These are phyloP conservation scores for Aristolochia californica DNA, from an alignment of 164 flowering plant species.

Conservation along the genomic window DNA sequence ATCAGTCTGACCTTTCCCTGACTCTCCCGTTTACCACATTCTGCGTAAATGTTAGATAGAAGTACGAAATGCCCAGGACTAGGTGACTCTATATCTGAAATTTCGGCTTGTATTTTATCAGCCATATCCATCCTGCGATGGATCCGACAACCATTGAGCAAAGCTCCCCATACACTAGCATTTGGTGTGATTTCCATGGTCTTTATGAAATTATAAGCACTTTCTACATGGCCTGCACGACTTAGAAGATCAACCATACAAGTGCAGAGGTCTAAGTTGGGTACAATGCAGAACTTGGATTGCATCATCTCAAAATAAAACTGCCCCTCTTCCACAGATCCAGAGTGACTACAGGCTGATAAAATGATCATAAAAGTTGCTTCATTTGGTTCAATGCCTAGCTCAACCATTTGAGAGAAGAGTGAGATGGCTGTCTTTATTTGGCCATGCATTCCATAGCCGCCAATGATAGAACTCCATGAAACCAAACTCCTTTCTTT, in stretches of 20 bases:
- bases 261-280: constrained; percentile 50
- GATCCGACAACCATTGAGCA: constrained; percentile 68
- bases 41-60: constrained; percentile 62
- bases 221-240: constrained; percentile 59
- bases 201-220: constrained; percentile 42
- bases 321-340: constrained; percentile 53
- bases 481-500: constrained; percentile 42
- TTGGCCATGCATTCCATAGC: constrained; percentile 62
- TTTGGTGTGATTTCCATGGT: constrained; percentile 42
- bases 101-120: constrained; percentile 21
- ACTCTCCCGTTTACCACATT: constrained; percentile 51
- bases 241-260: constrained; percentile 76
- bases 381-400: constrained; percentile 51
- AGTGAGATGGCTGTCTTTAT: constrained; percentile 32
- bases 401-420: constrained; percentile 47
- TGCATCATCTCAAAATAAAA: constrained; percentile 46
- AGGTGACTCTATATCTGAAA: constrained; percentile 30
- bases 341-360: constrained; percentile 73
- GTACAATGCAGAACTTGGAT: constrained; percentile 32
- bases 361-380: constrained; percentile 61
- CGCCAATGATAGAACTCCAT: constrained; percentile 72
- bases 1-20: constrained; percentile 36
- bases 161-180: constrained; percentile 64
- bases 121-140: constrained; percentile 53
- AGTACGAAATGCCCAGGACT: constrained; percentile 57